Evolutionary conservation across 164 flowering plant species (phyloP), one percentile per base, ranked within the genome.

Genomic region (Annona cherimola): DNA sequence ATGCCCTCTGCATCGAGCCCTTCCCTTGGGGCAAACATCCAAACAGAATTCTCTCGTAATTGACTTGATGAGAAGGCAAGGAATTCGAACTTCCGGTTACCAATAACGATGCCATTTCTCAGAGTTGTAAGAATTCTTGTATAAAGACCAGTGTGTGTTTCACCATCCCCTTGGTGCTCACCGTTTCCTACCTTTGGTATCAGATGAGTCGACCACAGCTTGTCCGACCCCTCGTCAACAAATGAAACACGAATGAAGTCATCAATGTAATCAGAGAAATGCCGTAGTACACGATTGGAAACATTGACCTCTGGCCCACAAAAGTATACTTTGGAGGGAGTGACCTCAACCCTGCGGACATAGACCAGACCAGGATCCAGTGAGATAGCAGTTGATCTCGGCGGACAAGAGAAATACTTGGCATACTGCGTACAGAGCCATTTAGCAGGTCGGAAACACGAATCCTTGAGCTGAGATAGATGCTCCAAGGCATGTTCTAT

Each of bases 11-110:
- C 94, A 75, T 80, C 83, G 8, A 85, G 76, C 68, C 85, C 86
- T 57, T 66, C 42, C 7, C 64, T 78, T 42, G 97, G 76, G 62
- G 98, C 93, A 88, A 95, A 95, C 92, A 95, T 86, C 99, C 99
- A 95, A 0, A 79, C 82, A 72, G 99, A 91, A 79, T 85, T 91
- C 1, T 89, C 96, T 44, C 91, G 83, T 45, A 95, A 71, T 61
- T 94, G 99, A 72, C 97, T 92, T 14, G 95, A 82, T 61, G 99
- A 92, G 75, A 87, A 92, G 40, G 97, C 99, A 63, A 94, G 95
- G 79, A 94, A 92, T 6, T 94, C 97, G 78, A 92, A 94, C 73
- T 80, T 90, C 83, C 86, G 92, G 69, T 84, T 81, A 19, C 94
- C 99, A 70, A 95, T 86, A 20, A 71, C 76, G 60, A 95, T 86